Percentiles rank a stretch among this genome's conserved stretches.
phyloP scores from a whole-genome alignment of 345 rosid species.

The Sapria himalayana region DNA sequence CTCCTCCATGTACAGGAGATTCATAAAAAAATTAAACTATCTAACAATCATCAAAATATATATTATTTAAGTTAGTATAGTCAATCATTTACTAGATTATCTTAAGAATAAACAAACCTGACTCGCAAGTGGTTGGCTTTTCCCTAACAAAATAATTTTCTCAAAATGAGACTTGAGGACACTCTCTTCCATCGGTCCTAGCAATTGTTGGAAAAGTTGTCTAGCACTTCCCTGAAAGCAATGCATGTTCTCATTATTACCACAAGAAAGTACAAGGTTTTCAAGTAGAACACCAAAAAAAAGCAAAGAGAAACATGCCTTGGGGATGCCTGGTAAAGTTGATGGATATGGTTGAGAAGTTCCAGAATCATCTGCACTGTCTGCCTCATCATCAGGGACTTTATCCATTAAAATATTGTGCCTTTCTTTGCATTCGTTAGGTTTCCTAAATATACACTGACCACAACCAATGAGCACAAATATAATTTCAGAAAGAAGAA shows the following conservation, averaged over 20 bases:
- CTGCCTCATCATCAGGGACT: constrained; percentile 81
- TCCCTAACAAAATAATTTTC: constrained; percentile 61
- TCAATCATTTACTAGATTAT: too few relatives aligned
- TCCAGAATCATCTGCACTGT: constrained; percentile 98
- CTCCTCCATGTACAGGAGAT: too few relatives aligned
- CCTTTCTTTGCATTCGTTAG: constrained; percentile 92
- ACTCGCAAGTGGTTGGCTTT: constrained; percentile 37
- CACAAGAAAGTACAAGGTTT: not conserved
- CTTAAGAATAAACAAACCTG: constrained; percentile 34
- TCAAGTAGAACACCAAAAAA: constrained; percentile 4
- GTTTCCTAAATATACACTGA: constrained; percentile 80
- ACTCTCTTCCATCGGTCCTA: constrained; percentile 95
- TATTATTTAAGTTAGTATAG: too few relatives aligned
- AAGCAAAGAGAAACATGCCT: constrained; percentile 24
- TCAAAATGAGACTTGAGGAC: constrained; percentile 90
- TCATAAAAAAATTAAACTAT: too few relatives aligned
- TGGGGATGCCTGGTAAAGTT: constrained; percentile 96
- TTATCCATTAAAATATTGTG: constrained; percentile 84
- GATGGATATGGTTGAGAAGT: constrained; percentile 97
- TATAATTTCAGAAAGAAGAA: too few relatives aligned
- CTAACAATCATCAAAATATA: too few relatives aligned
- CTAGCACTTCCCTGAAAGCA: constrained; percentile 86
- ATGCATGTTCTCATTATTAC: constrained; percentile 10
- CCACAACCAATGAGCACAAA: too few relatives aligned
- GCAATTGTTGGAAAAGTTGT: constrained; percentile 88